A percentile compares a stretch with the other conserved stretches of the same genome.
Evolutionary conservation across 1,139 yeast genomes (phyloP).

Genomic region (Yamadazyma epiphylla): DNA sequence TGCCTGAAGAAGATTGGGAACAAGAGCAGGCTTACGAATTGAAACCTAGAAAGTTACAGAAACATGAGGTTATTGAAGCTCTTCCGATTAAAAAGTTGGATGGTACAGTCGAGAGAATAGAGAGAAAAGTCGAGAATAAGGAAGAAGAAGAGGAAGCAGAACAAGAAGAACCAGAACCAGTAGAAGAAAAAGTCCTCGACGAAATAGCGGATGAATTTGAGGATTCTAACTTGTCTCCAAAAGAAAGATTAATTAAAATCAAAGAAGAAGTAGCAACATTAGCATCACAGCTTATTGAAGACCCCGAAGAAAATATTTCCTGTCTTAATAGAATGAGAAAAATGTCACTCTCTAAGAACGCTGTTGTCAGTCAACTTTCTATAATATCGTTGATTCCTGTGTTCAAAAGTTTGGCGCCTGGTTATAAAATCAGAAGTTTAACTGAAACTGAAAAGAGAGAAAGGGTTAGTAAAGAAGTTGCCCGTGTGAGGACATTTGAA

Average conservation of each 20-base stretch:
- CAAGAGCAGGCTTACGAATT: slow-evolving; percentile 70
- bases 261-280: slow-evolving; percentile 83
- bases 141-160: slow-evolving; percentile 15
- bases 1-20: slow-evolving; percentile 33
- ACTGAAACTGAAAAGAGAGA: slow-evolving; percentile 78
- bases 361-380: slow-evolving; percentile 70
- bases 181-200: slow-evolving; percentile 46
- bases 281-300: slow-evolving; percentile 77
- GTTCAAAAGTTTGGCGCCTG: slow-evolving; percentile 82
- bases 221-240: slow-evolving; percentile 51
- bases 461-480: slow-evolving; percentile 79
- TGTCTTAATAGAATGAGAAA: slow-evolving; percentile 67
- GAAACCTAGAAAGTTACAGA: slow-evolving; percentile 43
- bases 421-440: slow-evolving; percentile 79
- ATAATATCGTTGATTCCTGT: slow-evolving; percentile 78
- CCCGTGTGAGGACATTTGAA: slow-evolving; percentile 72
- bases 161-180: slow-evolving; percentile 18
- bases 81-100: slow-evolving; percentile 75
- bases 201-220: slow-evolving; percentile 42
- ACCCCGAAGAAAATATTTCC: slow-evolving; percentile 81
- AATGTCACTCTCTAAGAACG: slow-evolving; percentile 65
- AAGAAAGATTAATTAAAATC: slow-evolving; percentile 52
- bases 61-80: slow-evolving; percentile 54
- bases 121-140: slow-evolving; percentile 29
- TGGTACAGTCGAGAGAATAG: slow-evolving; percentile 68